Conservation (phyloP, 768 basidiomycete species). For the Gautieria morchelliformis region DNA sequence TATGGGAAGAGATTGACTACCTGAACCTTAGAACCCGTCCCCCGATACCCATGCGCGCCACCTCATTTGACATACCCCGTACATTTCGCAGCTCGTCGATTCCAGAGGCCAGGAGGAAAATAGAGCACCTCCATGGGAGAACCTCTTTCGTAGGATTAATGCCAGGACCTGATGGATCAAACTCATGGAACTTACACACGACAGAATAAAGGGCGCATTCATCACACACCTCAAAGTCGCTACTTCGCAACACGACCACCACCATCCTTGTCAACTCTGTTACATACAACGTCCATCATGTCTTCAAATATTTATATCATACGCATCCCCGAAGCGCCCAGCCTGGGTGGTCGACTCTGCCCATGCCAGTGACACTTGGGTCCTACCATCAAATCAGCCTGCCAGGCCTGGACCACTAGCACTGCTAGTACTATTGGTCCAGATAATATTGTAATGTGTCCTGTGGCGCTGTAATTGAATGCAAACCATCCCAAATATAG, state of each 20-base stretch:
- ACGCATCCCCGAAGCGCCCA: too few species aligned
- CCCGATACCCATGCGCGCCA: neutral
- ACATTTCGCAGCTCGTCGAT: neutral
- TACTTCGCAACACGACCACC: too few species aligned
- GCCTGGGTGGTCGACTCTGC: too few species aligned
- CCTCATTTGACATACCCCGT: neutral
- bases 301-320: neutral
- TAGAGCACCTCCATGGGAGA: neutral
- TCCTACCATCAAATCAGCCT: too few species aligned
- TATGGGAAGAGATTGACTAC: constrained; percentile 3
- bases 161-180: neutral
- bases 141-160: constrained; percentile 3
- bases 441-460: too few species aligned
- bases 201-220: neutral
- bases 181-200: neutral
- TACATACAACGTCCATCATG: too few species aligned
- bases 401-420: too few species aligned
- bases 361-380: too few species aligned
- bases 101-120: neutral
- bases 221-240: neutral
- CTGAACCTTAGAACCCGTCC: neutral
- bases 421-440: too few species aligned
- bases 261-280: too few species aligned
- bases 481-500: too few species aligned
- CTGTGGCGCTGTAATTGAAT: too few species aligned